Percentiles rank a stretch among this genome's conserved stretches.
These are phyloP conservation scores for Fonsecaea erecta DNA, from an alignment of 2,329 filamentous ascomycete species.

Conservation along the genomic window DNA sequence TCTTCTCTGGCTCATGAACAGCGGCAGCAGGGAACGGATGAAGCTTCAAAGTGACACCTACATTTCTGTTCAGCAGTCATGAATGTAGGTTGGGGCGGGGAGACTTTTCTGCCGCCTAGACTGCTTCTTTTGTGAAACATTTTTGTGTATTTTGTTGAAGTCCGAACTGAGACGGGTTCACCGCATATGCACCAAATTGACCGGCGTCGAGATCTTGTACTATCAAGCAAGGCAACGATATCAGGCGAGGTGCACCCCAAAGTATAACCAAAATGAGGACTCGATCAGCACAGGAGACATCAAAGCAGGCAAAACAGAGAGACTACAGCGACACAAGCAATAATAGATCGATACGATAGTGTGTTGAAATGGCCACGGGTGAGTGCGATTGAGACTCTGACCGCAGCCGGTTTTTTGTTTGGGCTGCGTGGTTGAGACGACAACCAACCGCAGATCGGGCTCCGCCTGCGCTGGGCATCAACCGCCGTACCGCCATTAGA, in stretches of 20 bases:
- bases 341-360: neutral
- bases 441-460: slow-evolving; percentile 15
- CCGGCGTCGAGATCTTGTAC: neutral
- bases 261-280: neutral
- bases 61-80: slow-evolving; percentile 55
- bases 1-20: neutral
- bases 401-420: slow-evolving; percentile 23
- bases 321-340: neutral
- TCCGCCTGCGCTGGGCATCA: neutral
- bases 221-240: neutral
- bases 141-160: slow-evolving; percentile 24
- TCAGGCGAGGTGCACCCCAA: neutral
- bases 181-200: slow-evolving; percentile 22
- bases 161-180: slow-evolving; percentile 11
- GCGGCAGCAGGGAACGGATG: neutral
- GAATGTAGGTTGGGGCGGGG: slow-evolving; percentile 52
- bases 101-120: slow-evolving; percentile 50
- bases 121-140: slow-evolving; percentile 48
- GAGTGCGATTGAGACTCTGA: neutral
- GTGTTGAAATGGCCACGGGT: neutral
- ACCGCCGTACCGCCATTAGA: neutral
- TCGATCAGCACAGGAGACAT: neutral
- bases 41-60: slow-evolving; percentile 40
- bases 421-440: slow-evolving; percentile 24
- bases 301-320: neutral